Evolutionary conservation across 129 eudicot genomes (phyloP), one percentile per base, ranked within the genome.

Genomic region (Lactuca saligna): DNA sequence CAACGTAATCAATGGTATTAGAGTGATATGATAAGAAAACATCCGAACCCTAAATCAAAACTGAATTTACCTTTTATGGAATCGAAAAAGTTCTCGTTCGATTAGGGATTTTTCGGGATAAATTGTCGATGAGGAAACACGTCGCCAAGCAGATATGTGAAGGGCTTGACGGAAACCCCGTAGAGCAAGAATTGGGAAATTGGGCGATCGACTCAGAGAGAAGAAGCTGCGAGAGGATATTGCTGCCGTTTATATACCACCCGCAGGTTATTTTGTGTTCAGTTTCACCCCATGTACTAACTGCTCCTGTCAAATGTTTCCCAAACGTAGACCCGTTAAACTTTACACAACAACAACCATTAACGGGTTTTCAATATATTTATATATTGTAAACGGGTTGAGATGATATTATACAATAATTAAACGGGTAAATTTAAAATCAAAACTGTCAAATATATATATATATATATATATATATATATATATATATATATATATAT

Each of bases 1-100:
- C 73, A 39, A 17, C 33, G 49, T 13, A 4, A 38, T 14, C 12
- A 38, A 35, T 54, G 12, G 33, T 33, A 68, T 72, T 35, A 33
- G 12, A 60, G 48, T 31, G 48, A 64, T 54, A 63, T 5, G 46
- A 64, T 64, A 49, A 74, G 11, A 9, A 55, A 64, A 55, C 7
- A 15, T 46, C 49, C 51, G 51, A 74, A 74, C 79, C 79, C 79
- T 65, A 75, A 57, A 13, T 66, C 17, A 46, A 65, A 5, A 75
- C 61, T 6, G n/a, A 66, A 34, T 46, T 17, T 75, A 75, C 79
- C 79, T 75, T 66, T 66, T 57, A 57, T 57, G n/a, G 54, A 46
- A 66, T 48, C 6, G 9, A 3, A 17, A 5, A 56, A 16, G n/a
- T 35, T 55, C 61, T 48, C 66, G 35, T 11, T 42, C 54, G 59